phyloP scores from a whole-genome alignment of 768 basidiomycete genomes.

The Multifurca ochricompacta region DNA sequence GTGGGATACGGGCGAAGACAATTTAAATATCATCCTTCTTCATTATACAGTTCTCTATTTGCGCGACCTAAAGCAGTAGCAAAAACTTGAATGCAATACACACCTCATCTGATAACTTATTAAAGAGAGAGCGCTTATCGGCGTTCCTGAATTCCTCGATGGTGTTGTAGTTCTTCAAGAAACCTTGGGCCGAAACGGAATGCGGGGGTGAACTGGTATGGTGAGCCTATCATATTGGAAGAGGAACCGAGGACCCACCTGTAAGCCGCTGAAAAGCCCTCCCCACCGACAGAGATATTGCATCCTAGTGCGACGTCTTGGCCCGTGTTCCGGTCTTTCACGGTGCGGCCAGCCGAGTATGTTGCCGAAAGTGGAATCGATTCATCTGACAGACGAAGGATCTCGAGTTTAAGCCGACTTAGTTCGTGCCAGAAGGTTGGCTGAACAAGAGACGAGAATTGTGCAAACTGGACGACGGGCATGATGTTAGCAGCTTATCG shows the following conservation, averaged over 20 bases:
- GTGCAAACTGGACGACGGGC: slow-evolving; percentile 79
- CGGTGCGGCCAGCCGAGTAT: slow-evolving; percentile 62
- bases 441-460: slow-evolving; percentile 79
- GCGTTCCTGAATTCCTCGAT: slow-evolving; percentile 92
- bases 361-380: slow-evolving; percentile 55
- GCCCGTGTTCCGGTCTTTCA: slow-evolving; percentile 72
- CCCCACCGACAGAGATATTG: slow-evolving; percentile 54
- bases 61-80: background rate
- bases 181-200: slow-evolving; percentile 49
- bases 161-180: slow-evolving; percentile 92
- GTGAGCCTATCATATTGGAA: background rate
- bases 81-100: slow-evolving; percentile 19
- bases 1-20: too few relatives aligned
- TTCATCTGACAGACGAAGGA: slow-evolving; percentile 73
- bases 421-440: slow-evolving; percentile 93
- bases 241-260: slow-evolving; percentile 32
- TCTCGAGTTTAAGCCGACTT: slow-evolving; percentile 83
- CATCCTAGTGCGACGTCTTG: slow-evolving; percentile 65
- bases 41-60: background rate
- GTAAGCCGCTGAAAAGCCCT: slow-evolving; percentile 46
- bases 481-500: slow-evolving; percentile 28
- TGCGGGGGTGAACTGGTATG: slow-evolving; percentile 39
- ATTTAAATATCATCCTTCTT: too few relatives aligned
- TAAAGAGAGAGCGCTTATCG: slow-evolving; percentile 84
- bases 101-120: slow-evolving; percentile 60